phyloP scores from a whole-genome alignment of 2,329 filamentous ascomycete species.

The Monilinia polystroma region DNA sequence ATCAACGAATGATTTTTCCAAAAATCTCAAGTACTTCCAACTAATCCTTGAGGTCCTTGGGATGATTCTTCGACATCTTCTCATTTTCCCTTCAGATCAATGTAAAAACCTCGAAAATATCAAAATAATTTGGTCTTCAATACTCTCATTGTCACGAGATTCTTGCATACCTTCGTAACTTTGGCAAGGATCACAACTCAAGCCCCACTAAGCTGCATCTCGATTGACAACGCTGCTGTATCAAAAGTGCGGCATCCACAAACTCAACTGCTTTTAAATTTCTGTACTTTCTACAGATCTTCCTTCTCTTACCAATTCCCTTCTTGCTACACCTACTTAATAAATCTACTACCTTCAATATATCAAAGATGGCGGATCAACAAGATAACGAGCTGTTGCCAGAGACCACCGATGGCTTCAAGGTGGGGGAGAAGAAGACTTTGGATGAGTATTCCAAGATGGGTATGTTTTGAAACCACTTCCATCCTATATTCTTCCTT shows the following conservation, averaged over 20 bases:
- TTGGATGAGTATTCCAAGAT: constrained; percentile 92
- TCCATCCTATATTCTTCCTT: not conserved
- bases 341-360: constrained; percentile 8
- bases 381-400: constrained; percentile 74
- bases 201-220: constrained; percentile 24
- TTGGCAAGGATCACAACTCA: constrained; percentile 14
- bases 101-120: too few relatives aligned
- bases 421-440: constrained; percentile 98
- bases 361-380: constrained; percentile 42
- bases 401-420: constrained; percentile 92
- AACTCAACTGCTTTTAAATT: constrained; percentile 24
- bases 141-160: constrained; percentile 9
- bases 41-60: too few relatives aligned
- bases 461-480: constrained; percentile 56
- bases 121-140: too few relatives aligned
- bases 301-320: constrained; percentile 5
- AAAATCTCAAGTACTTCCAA: too few relatives aligned
- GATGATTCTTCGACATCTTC: too few relatives aligned
- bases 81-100: too few relatives aligned
- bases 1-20: too few relatives aligned
- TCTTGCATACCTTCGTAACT: not conserved
- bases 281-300: constrained; percentile 15
- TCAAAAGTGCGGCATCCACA: constrained; percentile 23
- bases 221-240: constrained; percentile 25
- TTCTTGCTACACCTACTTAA: not conserved